Conservation (phyloP, 2,329 filamentous ascomycete genomes). For the Fusarium sp. region DNA sequence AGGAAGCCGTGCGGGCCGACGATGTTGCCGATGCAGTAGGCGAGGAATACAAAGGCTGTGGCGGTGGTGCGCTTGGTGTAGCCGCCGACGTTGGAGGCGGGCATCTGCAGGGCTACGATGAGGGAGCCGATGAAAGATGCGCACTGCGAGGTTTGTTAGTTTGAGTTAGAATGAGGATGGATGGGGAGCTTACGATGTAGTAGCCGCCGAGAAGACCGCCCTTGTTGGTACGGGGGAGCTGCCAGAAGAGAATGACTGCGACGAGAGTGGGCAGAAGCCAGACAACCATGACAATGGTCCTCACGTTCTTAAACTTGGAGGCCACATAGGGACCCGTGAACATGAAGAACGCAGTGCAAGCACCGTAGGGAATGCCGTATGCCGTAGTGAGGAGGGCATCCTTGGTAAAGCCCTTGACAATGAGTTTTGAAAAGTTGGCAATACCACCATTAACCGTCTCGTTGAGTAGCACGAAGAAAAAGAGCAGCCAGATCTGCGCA, state of each 20-base stretch:
- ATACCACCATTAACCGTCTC: slow-evolving; percentile 70
- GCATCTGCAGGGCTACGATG: slow-evolving; percentile 70
- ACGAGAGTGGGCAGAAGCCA: slow-evolving; percentile 68
- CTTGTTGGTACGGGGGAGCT: slow-evolving; percentile 59
- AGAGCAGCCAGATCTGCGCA: slow-evolving; percentile 67
- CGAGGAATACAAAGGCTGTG: slow-evolving; percentile 64
- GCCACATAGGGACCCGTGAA: slow-evolving; percentile 68
- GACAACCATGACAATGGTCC: slow-evolving; percentile 67
- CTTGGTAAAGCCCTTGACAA: slow-evolving; percentile 65
- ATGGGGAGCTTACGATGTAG: slow-evolving; percentile 58
- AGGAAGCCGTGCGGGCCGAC: slow-evolving; percentile 58
- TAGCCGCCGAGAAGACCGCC: slow-evolving; percentile 67
- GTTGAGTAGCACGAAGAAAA: slow-evolving; percentile 69
- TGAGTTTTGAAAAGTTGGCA: slow-evolving; percentile 69
- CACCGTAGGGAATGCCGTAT: slow-evolving; percentile 69
- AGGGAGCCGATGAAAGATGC: slow-evolving; percentile 67
- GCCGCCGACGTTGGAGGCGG: slow-evolving; percentile 64
- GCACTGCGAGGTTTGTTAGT: slow-evolving; percentile 28
- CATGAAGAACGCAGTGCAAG: slow-evolving; percentile 68
- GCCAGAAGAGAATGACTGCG: slow-evolving; percentile 66
- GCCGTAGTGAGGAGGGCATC: slow-evolving; percentile 60
- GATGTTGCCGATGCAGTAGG: slow-evolving; percentile 57
- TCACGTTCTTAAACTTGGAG: slow-evolving; percentile 64
- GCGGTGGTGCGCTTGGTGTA: slow-evolving; percentile 65
- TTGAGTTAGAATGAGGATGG: rapidly evolving